Evolutionary conservation across 805 yeast genomes (phyloP).

Genomic region (Yarrowia keelungensis): DNA sequence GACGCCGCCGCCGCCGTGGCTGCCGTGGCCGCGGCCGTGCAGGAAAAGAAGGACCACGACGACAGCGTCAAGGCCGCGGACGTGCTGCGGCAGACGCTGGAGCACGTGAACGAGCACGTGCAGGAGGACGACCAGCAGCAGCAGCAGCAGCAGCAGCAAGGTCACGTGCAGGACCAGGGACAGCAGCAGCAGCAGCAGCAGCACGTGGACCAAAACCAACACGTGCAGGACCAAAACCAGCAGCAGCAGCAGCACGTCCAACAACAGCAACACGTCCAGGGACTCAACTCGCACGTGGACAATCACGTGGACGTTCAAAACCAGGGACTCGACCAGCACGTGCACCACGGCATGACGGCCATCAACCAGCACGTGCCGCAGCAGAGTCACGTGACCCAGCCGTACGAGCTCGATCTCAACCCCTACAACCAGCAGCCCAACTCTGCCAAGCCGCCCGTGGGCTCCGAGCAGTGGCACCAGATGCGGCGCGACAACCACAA

Average conservation of each 20-base stretch:
- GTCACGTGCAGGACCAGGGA: neutral
- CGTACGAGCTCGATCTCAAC: conserved; percentile 26
- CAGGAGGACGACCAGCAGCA: neutral
- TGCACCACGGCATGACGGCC: conserved; percentile 31
- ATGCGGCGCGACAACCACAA: conserved; percentile 90
- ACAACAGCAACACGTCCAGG: neutral
- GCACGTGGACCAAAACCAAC: neutral
- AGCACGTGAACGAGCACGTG: conserved; percentile 23
- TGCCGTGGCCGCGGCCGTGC: conserved; percentile 38
- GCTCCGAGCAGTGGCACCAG: conserved; percentile 84
- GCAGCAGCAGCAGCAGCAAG: neutral
- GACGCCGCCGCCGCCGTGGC: conserved; percentile 40
- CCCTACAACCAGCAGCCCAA: conserved; percentile 12
- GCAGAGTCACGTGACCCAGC: conserved; percentile 6
- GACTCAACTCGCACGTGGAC: too few species aligned
- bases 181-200: conserved; percentile 7
- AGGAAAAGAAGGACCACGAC: conserved; percentile 32
- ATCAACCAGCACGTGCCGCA: conserved; percentile 30
- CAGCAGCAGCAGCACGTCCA: neutral
- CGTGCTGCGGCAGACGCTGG: conserved; percentile 21
- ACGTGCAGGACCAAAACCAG: neutral
- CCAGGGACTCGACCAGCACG: neutral
- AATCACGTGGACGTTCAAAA: conserved; percentile 1
- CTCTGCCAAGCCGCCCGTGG: conserved; percentile 63
- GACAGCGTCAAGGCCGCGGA: conserved; percentile 36